These are phyloP conservation scores for Russula ochroleuca DNA, from an alignment of 768 basidiomycete species.

Conservation along the genomic window DNA sequence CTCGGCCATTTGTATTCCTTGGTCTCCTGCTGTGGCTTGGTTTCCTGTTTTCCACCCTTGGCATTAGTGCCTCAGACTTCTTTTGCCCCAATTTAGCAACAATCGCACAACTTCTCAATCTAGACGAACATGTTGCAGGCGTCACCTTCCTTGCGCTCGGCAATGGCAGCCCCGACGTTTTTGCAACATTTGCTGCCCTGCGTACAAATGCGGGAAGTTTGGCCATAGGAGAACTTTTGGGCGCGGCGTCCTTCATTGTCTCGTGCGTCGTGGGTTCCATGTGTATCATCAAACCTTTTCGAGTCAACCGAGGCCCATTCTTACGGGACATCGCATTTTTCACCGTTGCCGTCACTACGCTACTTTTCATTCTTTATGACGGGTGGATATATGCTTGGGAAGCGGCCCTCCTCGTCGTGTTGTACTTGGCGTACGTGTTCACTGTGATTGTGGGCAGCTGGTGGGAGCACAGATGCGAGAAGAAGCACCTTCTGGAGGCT, in stretches of 20 bases:
- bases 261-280: constrained; percentile 97
- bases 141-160: constrained; percentile 97
- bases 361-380: constrained; percentile 76
- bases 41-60: constrained; percentile 94
- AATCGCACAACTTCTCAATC: constrained; percentile 75
- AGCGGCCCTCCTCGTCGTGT: constrained; percentile 59
- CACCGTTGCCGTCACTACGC: constrained; percentile 69
- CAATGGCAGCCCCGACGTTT: constrained; percentile 95
- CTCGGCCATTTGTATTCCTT: constrained; percentile 58
- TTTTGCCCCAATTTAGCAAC: constrained; percentile 96
- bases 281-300: constrained; percentile 94
- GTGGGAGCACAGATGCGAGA: constrained; percentile 60
- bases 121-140: constrained; percentile 92
- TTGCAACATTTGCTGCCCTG: constrained; percentile 94
- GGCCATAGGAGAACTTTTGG: constrained; percentile 92
- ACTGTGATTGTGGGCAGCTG: constrained; percentile 74
- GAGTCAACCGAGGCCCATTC: constrained; percentile 75
- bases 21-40: constrained; percentile 72
- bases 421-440: constrained; percentile 75
- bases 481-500: constrained; percentile 44
- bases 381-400: constrained; percentile 68
- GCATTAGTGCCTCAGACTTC: constrained; percentile 93
- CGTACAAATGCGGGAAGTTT: constrained; percentile 77
- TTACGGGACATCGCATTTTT: constrained; percentile 95
- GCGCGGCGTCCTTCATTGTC: constrained; percentile 93